These are phyloP conservation scores for Beauveria varroae DNA, from an alignment of 2,329 filamentous ascomycete genomes.

Conservation along the genomic window DNA sequence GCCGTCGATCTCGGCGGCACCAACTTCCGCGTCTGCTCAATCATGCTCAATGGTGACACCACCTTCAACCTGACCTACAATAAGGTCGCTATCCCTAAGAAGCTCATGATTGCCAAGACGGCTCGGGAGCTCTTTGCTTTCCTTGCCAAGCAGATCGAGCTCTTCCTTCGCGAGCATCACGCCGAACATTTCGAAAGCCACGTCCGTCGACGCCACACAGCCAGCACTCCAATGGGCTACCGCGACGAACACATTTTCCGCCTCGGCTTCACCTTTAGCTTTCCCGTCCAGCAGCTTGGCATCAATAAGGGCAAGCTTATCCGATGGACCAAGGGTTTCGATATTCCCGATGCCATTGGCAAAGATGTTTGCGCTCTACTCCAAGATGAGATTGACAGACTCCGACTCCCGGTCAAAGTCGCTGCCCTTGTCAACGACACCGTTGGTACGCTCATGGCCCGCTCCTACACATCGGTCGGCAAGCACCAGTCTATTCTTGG, in stretches of 20 bases:
- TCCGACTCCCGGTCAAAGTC: slow-evolving; percentile 85
- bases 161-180: slow-evolving; percentile 82
- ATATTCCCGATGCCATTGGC: slow-evolving; percentile 88
- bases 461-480: slow-evolving; percentile 87
- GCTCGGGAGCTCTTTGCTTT: slow-evolving; percentile 85
- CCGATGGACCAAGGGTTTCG: slow-evolving; percentile 97
- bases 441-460: slow-evolving; percentile 94
- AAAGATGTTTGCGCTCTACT: slow-evolving; percentile 90
- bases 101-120: slow-evolving; percentile 84
- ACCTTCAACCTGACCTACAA: slow-evolving; percentile 90
- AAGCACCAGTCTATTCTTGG: slow-evolving; percentile 84
- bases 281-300: slow-evolving; percentile 86
- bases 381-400: slow-evolving; percentile 80
- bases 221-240: slow-evolving; percentile 50
- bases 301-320: slow-evolving; percentile 94
- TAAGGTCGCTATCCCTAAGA: slow-evolving; percentile 83
- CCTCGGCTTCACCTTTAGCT: slow-evolving; percentile 97
- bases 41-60: slow-evolving; percentile 86
- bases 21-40: slow-evolving; percentile 96
- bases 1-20: slow-evolving; percentile 97
- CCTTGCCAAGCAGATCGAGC: slow-evolving; percentile 84
- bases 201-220: slow-evolving; percentile 54
- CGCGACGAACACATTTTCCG: slow-evolving; percentile 76
- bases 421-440: slow-evolving; percentile 96
- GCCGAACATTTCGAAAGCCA: slow-evolving; percentile 74